Evolutionary conservation across 208 protist species (phyloP), one percentile per base, ranked within the genome.

Genomic region (Trypanosoma rangeli): DNA sequence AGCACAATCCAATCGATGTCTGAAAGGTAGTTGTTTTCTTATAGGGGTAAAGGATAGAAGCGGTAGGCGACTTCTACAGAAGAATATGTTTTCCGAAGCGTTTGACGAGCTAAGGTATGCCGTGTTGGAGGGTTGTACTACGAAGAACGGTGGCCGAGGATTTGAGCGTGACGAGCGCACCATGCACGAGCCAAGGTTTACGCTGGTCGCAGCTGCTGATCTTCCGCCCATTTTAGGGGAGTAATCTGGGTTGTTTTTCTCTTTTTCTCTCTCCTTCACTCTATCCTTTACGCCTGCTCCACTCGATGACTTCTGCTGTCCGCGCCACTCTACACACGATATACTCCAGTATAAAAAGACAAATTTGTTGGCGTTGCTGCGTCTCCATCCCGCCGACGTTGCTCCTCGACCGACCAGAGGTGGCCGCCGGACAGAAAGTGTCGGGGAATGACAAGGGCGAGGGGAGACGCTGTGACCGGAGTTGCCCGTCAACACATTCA

Each of bases 151-250:
- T 35, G 54, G 22, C 0, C 44, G 74, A 18, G 50, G 62, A 31
- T 91, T 91, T 71, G 74, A 76, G 56, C 74, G 80, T 39, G 62
- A 86, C 50, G 56, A 59, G 35, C 8, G 16, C 35, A 73, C 60
- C 29, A 91, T 91, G 85, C 73, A 56, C 12, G 67, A 67, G 10
- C 83, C 83, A 28, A 76, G 68, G 48, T 64, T 88, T 59, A 70
- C 73, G 5, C 72, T 81, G 44, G 66, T 62, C 20, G 22, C 53
- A 22, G 16, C 64, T 52, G 33, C 50, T 46, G 58, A 68, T 33
- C 53, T 68, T 13, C 70, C 46, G 1, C 13, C 50, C 20, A n/a
- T n/a, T 22, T 28, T 74, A 4, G 26, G 35, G 5, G 24, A 13
- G 16, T 68, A 35, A 64, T 48, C 12, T 12, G 18, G 20, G 10